A percentile compares a stretch with the other conserved stretches of the same genome.
Conservation (phyloP, 208 protist genomes). For the Acanthamoeba castellanii region DNA sequence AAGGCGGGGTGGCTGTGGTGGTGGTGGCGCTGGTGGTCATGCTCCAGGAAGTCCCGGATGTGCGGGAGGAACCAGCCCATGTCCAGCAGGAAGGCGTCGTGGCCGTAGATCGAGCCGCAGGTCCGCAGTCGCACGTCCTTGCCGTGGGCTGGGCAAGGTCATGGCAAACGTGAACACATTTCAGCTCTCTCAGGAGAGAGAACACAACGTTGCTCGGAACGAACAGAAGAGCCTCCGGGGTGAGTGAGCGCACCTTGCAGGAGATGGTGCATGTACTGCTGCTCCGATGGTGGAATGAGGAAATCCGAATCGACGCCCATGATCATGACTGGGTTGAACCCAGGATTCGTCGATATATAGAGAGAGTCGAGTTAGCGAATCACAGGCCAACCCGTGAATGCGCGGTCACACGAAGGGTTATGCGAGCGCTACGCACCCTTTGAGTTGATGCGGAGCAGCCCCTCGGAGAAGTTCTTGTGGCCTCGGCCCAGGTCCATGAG, state of each 20-base stretch:
- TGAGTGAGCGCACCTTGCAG: conserved; percentile 36
- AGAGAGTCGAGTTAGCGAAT: no score
- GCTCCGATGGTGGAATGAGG: conserved; percentile 62
- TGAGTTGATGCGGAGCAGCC: conserved; percentile 43
- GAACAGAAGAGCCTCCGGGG: neutral
- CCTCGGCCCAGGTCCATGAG: conserved; percentile 70
- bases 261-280: conserved; percentile 51
- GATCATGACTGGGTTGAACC: conserved; percentile 50
- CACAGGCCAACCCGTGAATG: neutral
- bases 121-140: conserved; percentile 31
- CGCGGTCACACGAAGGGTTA: neutral
- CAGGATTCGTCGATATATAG: no score
- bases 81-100: conserved; percentile 73
- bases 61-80: conserved; percentile 43
- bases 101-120: conserved; percentile 56
- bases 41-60: conserved; percentile 53
- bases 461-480: conserved; percentile 51
- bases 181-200: neutral
- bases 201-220: neutral
- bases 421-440: neutral
- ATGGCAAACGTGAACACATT: neutral
- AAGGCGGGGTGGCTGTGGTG: neutral
- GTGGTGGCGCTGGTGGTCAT: neutral
- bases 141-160: conserved; percentile 8
- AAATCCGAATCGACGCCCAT: conserved; percentile 56